These are phyloP conservation scores for Termitomyces titanicus DNA, from an alignment of 768 basidiomycete species.

Conservation along the genomic window DNA sequence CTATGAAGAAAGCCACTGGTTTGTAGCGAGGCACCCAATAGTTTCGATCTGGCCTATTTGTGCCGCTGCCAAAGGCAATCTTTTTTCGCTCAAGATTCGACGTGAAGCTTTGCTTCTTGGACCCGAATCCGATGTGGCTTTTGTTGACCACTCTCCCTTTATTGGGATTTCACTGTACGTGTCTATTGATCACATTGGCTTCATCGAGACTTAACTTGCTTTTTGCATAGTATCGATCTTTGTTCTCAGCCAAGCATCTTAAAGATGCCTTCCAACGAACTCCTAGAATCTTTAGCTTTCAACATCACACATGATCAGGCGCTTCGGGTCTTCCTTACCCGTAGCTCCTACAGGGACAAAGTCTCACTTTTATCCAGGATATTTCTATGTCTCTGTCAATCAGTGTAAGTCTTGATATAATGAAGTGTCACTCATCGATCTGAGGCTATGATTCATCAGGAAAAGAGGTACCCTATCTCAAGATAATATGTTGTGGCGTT, in stretches of 20 bases:
- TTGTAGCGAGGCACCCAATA: conserved; percentile 12
- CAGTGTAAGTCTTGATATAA: not conserved
- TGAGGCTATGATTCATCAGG: not conserved
- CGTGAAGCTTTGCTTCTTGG: conserved; percentile 7
- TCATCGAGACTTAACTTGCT: not conserved
- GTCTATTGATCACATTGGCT: not conserved
- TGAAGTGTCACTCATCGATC: not conserved
- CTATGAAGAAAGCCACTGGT: conserved; percentile 9
- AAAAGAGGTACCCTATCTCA: not conserved
- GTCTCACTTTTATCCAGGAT: conserved; percentile 7
- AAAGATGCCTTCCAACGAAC: conserved; percentile 2
- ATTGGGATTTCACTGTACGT: conserved; percentile 7
- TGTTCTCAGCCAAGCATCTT: conserved; percentile 13
- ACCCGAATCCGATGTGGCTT: conserved; percentile 6
- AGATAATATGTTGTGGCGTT: conserved; percentile 1
- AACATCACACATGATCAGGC: conserved; percentile 15
- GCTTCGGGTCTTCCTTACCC: conserved; percentile 11
- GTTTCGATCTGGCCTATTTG: conserved; percentile 8
- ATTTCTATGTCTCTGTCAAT: conserved; percentile 1
- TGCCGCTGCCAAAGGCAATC: not conserved
- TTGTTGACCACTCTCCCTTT: conserved; percentile 10
- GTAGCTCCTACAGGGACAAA: conserved; percentile 4
- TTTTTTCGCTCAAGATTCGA: conserved; percentile 3
- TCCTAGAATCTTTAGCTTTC: conserved; percentile 7
- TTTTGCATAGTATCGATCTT: conserved; percentile 1